Evolutionary conservation across 176 grass and related monocot species (phyloP).

Genomic region (Lolium multiflorum): DNA sequence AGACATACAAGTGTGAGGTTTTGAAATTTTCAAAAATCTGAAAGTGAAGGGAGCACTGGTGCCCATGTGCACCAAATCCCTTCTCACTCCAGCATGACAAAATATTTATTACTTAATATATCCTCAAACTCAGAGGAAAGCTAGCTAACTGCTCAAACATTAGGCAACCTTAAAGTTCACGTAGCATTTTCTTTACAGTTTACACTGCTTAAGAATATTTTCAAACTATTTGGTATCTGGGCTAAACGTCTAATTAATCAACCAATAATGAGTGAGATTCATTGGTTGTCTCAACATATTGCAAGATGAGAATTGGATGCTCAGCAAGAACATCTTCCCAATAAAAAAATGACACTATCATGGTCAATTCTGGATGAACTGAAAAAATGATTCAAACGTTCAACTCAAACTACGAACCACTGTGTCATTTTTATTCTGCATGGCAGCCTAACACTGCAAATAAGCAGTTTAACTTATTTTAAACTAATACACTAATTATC

Average conservation of each 20-base stretch:
- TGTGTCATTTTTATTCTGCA: constrained; percentile 20
- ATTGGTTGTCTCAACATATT: neutral
- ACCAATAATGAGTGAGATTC: neutral
- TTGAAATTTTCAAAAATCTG: too few relatives aligned
- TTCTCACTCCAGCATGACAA: neutral
- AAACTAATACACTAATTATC: constrained; percentile 5
- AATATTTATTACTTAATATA: neutral
- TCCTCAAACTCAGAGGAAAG: constrained; percentile 29
- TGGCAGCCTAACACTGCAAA: neutral
- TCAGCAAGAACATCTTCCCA: neutral
- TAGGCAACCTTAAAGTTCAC: constrained; percentile 3
- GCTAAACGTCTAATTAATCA: constrained; percentile 2
- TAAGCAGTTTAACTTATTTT: constrained; percentile 3
- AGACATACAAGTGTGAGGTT: too few relatives aligned
- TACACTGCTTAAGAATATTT: constrained; percentile 5
- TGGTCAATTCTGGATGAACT: constrained; percentile 19
- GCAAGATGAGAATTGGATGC: neutral
- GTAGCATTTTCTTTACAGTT: neutral
- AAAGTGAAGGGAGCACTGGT: too few relatives aligned
- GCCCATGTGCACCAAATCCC: too few relatives aligned
- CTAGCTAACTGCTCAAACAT: constrained; percentile 15
- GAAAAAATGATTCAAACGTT: constrained; percentile 1
- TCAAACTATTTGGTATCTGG: neutral
- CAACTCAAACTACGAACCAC: constrained; percentile 19
- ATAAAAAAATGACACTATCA: neutral